Percentiles rank a stretch among this genome's conserved stretches.
Conservation (phyloP, 2,329 filamentous ascomycete genomes). For the Talaromyces sp. region DNA sequence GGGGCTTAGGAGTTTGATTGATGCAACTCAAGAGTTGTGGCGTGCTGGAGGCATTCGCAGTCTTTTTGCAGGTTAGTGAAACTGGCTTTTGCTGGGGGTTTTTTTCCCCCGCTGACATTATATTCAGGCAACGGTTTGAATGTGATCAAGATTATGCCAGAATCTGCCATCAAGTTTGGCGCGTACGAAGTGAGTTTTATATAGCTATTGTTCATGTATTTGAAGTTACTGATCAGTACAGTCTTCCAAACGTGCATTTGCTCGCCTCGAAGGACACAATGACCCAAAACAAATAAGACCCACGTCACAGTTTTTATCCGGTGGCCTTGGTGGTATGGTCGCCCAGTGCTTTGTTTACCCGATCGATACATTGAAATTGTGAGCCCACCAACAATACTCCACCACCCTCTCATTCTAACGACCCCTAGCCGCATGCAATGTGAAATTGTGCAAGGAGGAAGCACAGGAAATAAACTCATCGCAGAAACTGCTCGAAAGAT, state of each 20-base stretch:
- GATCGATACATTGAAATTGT: constrained; percentile 65
- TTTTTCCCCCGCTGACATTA: constrained; percentile 15
- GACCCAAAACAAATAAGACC: constrained; percentile 74
- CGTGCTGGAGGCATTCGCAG: constrained; percentile 78
- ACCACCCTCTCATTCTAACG: background rate
- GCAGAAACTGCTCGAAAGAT: constrained; percentile 79
- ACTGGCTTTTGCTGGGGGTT: background rate
- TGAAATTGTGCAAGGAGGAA: constrained; percentile 80
- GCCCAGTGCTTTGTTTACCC: constrained; percentile 97
- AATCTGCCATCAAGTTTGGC: constrained; percentile 97
- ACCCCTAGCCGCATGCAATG: constrained; percentile 72
- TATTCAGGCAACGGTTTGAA: constrained; percentile 84
- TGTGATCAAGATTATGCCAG: constrained; percentile 96
- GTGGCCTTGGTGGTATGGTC: constrained; percentile 87
- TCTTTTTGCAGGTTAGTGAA: constrained; percentile 79
- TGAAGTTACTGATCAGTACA: constrained; percentile 24
- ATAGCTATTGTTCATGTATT: background rate
- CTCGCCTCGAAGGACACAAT: constrained; percentile 79
- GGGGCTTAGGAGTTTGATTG: constrained; percentile 63
- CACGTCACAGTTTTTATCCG: constrained; percentile 83
- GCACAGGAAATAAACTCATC: constrained; percentile 77
- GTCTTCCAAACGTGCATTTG: constrained; percentile 82
- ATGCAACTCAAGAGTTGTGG: constrained; percentile 75
- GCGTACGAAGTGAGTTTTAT: constrained; percentile 67
- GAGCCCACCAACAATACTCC: constrained; percentile 23